A percentile compares a stretch with the other conserved stretches of the same genome.
These are phyloP conservation scores for Odonthalia washingtoniensis DNA, from an alignment of 31 red algal genomes.

Conservation along the genomic window DNA sequence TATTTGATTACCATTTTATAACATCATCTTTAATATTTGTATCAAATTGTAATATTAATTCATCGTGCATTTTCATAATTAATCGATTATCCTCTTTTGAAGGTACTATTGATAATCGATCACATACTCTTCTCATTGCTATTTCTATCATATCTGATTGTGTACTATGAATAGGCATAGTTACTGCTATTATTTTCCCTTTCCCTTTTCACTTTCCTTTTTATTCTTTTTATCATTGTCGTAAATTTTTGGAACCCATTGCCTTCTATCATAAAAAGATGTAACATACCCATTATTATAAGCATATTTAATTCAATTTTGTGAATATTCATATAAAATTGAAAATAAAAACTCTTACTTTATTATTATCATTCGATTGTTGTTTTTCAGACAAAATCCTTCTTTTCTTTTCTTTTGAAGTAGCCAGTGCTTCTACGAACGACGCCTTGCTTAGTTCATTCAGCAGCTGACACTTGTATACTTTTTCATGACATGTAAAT, in stretches of 20 bases:
- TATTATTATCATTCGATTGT: too few relatives aligned
- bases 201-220: too few relatives aligned
- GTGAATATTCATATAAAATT: not conserved
- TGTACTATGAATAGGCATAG: not conserved
- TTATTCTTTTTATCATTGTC: not conserved
- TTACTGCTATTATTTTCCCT: not conserved
- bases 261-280: not conserved
- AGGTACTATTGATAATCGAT: not conserved
- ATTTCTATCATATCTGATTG: not conserved
- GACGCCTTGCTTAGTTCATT: too few relatives aligned
- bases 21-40: not conserved
- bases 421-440: too few relatives aligned
- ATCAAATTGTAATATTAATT: not conserved
- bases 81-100: not conserved
- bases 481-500: too few relatives aligned
- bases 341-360: too few relatives aligned
- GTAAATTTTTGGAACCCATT: not conserved
- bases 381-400: too few relatives aligned
- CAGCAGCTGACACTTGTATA: too few relatives aligned
- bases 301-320: not conserved
- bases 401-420: too few relatives aligned
- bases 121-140: not conserved
- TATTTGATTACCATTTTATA: not conserved
- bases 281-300: not conserved
- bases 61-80: slow-evolving; percentile 2